Evolutionary conservation across 179 eudicot species (phyloP), one percentile per base, ranked within the genome.

Genomic region (Patellifolia procumbens): DNA sequence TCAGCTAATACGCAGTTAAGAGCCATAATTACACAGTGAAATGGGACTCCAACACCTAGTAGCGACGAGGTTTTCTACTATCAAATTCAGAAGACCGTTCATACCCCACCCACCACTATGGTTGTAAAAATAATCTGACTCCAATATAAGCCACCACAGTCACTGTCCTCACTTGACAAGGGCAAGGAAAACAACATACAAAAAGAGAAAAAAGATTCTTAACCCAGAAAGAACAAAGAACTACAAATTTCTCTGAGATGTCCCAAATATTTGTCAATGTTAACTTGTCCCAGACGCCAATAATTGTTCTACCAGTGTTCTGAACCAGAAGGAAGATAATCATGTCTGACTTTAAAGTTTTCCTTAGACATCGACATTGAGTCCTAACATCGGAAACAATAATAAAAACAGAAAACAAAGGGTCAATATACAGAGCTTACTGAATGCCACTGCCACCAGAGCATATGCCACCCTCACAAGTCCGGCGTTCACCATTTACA

Each of bases 391-490:
- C 10, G 22, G 32, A 75, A 31, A 6, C 1, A 34, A 37, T 43
- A 29, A 51, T n/a, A 26, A 28, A 39, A 16, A 11, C 28, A 26
- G n/a, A 48, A 48, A 12, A 39, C 45, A 39, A 39, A 39, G 5
- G 7, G 15, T 68, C 39, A 68, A 0, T 48, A 1, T 26, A 51
- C 35, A 58, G 56, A 49, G 85, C 97, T 91, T 84, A 94, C 97
- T 94, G 98, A 86, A 94, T 92, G 81, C 98, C 98, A 81, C 76
- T 94, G 73, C 98, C 98, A 78, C 87, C 77, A 53, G 90, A 83
- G 77, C 98, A 94, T 28, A 45, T 75, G 48, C 93, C 97, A 84
- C 77, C 75, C 56, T 75, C 59, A 77, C 98, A 94, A 73, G 86
- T 80, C 74, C 67, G 53, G 28, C 79, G 89, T 81, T 83, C 86